Base-by-base conservation (phyloP, 2,329 filamentous ascomycete species). In the Colletotrichum godetiae region DNA sequence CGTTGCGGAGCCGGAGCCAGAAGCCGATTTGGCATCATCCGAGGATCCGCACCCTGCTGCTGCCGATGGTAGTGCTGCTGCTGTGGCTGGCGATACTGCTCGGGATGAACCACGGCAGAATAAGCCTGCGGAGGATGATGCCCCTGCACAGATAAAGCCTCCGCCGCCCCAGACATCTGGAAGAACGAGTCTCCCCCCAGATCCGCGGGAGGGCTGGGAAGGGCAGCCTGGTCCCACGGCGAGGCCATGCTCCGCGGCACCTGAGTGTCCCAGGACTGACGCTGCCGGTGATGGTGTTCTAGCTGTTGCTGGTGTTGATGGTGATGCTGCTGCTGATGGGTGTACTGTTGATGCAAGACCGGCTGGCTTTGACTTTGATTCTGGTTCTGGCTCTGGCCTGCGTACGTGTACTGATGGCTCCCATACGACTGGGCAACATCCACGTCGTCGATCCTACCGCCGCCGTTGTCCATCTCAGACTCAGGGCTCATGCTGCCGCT, bases 201-300 rank as follows among this genome's bases (percentile, higher is more conserved):
- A n/a, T 68, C 65, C n/a, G 57, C 65, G 19, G 65, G 52, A 19
- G 65, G 58, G 27, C 33, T 67, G 10, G 68, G 46, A 11, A 60
- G 61, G 29, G 61, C 53, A 52, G 29, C 22, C 5, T 64, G 35
- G 22, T 49, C 27, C 46, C 49, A 19, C 29, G 29, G 10, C 31
- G 15, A 3, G 11, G n/a, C 19, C 4, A 22, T 19, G 35, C 37
- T 6, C 62, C 46, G 29, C 33, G 12, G 42, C 19, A 49, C 42
- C 46, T 55, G 61, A 7, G 55, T 31, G 8, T 64, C 8, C 46
- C 61, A 64, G 5, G 61, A 64, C 19, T 13, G 22, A 19, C 49
- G 49, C 7, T 42, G 31, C 5, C 31, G 61, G 4, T 24, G 49
- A 12, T 24, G 52, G 11, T 31, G 29, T 12, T 63, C 42, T n/a